These are phyloP conservation scores for Pichia phayaonensis DNA, from an alignment of 805 yeast species.

Conservation along the genomic window DNA sequence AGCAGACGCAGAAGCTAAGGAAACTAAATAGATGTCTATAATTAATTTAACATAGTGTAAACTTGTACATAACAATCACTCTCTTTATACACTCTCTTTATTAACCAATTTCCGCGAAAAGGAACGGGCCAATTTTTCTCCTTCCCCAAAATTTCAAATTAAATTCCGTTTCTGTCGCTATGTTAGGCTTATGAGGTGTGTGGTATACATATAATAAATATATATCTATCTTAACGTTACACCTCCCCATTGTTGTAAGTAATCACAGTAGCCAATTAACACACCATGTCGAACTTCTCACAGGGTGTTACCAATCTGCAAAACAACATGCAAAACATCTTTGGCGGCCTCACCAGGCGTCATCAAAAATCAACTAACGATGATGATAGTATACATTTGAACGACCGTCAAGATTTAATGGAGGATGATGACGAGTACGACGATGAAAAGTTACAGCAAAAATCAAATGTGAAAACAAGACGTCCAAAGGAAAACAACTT, in stretches of 20 bases:
- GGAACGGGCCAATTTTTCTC: background rate
- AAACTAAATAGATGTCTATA: background rate
- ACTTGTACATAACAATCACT: background rate
- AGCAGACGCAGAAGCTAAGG: background rate
- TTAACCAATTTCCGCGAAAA: too few species aligned
- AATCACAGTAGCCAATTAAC: too few species aligned
- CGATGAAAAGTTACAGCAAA: constrained; percentile 26
- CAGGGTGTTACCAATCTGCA: constrained; percentile 10
- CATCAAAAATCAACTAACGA: constrained; percentile 11
- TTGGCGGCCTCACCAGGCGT: constrained; percentile 10
- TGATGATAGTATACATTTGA: constrained; percentile 5
- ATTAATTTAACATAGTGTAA: background rate
- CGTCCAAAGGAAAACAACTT: constrained; percentile 59
- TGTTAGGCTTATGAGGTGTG: too few species aligned
- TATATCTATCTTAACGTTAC: background rate
- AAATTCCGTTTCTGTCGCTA: background rate
- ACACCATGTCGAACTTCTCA: constrained; percentile 8
- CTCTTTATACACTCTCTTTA: too few species aligned
- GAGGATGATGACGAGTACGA: constrained; percentile 35
- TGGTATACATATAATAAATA: too few species aligned
- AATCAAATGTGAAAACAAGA: constrained; percentile 35
- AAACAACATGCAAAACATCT: constrained; percentile 9
- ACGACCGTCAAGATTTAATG: constrained; percentile 16
- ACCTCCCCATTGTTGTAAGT: too few species aligned
- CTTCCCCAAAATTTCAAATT: background rate